Base-by-base conservation (phyloP, 2,329 filamentous ascomycete genomes). In the Xylaria sp. region DNA sequence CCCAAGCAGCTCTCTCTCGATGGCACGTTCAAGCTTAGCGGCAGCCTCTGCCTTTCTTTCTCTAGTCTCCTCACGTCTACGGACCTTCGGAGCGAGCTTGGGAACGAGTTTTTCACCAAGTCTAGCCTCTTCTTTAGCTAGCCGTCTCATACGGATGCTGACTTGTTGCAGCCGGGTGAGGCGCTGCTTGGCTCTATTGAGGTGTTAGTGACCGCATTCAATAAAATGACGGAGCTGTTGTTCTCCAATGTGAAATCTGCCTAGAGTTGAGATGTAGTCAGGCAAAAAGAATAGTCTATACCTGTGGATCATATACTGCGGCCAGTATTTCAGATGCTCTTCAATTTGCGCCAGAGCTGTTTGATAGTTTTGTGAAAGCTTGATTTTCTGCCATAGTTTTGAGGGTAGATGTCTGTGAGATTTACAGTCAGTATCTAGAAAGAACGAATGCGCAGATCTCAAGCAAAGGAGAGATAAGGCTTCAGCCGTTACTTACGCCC, bases 351-450 rank as follows among this genome's bases (percentile, higher is more conserved):
- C 88, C 32, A 99, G 88, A 0, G 96, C 96, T 79, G 94, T 92
- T 72, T 90, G 89, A 82, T 98, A 98, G 85, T 98, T 98, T 76
- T 90, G 89, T 34, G 93, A 94, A 41, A 99, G 86, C 78, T 94
- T 93, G 79, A 98, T 94, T 75, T 91, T 90, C 83, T 98, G 94
- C 96, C 96, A 99, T 84, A 95, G 90, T 82, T 97, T 97, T 68
- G 89, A 91, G 1, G 95, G 96, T 82, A 95, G 88, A 81, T 94
- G 95, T 13, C 70, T 72, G 34, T 23, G 20, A 59, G 18, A 23
- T 50, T 5, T 23, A 20, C 18, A 56, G 92, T 87, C 71, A 96
- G 92, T 46, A 67, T 71, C 72, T 39, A 70, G n/a, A 61, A 51
- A 4, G 8, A 25, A 28, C 0, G 8, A 23, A 6, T 15, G 34